Conservation (phyloP, 2,329 filamentous ascomycete genomes). For the Botrytis sinoallii region DNA sequence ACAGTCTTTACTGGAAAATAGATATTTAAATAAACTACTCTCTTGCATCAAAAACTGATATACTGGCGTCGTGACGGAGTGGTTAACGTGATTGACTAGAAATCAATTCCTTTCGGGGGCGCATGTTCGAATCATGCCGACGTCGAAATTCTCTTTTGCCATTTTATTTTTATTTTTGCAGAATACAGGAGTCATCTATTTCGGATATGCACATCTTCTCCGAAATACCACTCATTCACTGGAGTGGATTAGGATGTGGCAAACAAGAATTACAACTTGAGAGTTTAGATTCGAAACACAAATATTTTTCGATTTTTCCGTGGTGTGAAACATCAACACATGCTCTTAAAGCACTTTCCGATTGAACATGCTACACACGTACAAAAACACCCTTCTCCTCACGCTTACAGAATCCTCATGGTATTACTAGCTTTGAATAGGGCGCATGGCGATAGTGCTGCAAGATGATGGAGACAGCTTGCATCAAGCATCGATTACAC, state of each 20-base stretch:
- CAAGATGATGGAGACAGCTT: not conserved
- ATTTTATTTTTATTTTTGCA: not conserved
- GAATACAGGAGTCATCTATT: not conserved
- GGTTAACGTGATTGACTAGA: slow-evolving; percentile 9
- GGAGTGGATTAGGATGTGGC: not conserved
- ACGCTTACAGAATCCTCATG: not conserved
- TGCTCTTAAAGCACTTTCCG: not conserved
- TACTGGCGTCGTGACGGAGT: slow-evolving; percentile 1
- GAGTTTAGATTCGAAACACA: not conserved
- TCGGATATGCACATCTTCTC: not conserved
- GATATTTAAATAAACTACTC: rapidly evolving
- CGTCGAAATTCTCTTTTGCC: not conserved
- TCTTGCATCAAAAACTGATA: rapidly evolving
- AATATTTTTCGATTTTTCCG: not conserved
- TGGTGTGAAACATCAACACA: not conserved
- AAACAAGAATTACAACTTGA: not conserved
- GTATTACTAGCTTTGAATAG: not conserved
- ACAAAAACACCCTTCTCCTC: not conserved
- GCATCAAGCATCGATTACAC: not conserved
- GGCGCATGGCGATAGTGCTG: not conserved
- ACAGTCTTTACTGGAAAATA: rapidly evolving
- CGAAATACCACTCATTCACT: not conserved
- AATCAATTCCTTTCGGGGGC: slow-evolving; percentile 9
- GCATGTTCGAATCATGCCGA: slow-evolving; percentile 7
- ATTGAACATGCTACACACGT: not conserved